These are phyloP conservation scores for Verbascum thapsus DNA, from an alignment of 257 asterid genomes.

Conservation along the genomic window DNA sequence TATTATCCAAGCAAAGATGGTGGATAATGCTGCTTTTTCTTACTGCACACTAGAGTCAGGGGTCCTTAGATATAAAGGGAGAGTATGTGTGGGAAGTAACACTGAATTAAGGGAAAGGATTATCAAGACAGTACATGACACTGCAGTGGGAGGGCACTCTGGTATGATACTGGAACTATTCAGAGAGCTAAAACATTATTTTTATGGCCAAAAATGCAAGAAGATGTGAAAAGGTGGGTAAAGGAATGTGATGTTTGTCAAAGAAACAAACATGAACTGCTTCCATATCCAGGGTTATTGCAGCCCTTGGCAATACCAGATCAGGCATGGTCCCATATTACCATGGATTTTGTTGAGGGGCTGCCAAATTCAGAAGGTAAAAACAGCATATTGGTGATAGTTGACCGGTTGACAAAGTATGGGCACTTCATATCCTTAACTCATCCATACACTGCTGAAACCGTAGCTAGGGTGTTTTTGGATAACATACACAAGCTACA, in stretches of 20 bases:
- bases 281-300: neutral
- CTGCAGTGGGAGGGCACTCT: neutral
- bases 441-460: neutral
- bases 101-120: neutral
- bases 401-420: neutral
- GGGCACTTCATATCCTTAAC: neutral
- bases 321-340: neutral
- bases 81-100: neutral
- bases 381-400: neutral
- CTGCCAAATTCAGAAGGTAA: neutral
- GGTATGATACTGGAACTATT: neutral
- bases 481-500: neutral
- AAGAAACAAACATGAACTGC: neutral
- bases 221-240: neutral
- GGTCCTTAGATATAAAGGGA: neutral
- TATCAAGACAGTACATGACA: neutral
- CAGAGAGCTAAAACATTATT: neutral
- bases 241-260: neutral
- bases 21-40: neutral
- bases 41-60: neutral
- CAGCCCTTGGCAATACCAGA: neutral
- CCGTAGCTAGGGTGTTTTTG: neutral
- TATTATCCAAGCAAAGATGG: neutral
- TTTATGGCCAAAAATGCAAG: neutral
- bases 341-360: constrained; percentile 9